Base-by-base conservation (phyloP, 2,329 filamentous ascomycete genomes). In the Diplodia mutila region DNA sequence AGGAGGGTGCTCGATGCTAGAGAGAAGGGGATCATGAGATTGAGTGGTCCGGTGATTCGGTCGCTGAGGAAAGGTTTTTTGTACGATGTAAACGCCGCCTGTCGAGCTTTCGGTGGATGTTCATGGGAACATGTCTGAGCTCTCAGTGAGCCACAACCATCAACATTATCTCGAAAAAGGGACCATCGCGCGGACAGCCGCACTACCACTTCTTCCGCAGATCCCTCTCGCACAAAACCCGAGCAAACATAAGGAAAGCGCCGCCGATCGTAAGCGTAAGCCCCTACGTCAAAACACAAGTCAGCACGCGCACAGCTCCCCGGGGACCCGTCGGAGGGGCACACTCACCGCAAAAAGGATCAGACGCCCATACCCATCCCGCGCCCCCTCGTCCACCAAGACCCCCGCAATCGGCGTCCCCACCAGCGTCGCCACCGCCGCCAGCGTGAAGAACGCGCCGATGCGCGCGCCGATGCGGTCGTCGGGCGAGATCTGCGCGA, bases 401-500 rank as follows among this genome's bases (percentile, higher is more conserved):
- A 25, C 25, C 32, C 68, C 68, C 1, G 61, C 68, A 52, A 69
- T 67, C 2, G 68, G 65, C 2, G 55, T 27, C 18, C 68, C 68
- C 5, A 69, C 39, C 9, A 69, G n/a, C 11, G 61, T 59, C 16
- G 68, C 65, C 27, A 67, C 46, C 16, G 65, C 65, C 49, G 67
- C 32, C 0, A 67, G 37, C 12, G 27, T 64, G 27, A 67, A 69
- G 18, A 69, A 67, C 1, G 68, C 68, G 16, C 68, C 68, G 18
- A 69, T 67, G 7, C 68, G 39, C 16, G 34, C 68, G 7, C 68
- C 68, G 21, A 69, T 52, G n/a, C 59, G 65, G 7, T 63, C 34
- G 18, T 64, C 65, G 16, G 68, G 68, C 7, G 65, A 67, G 12
- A 69, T 52, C 32, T 69, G 65, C 16, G 65, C 68, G 6, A 67